Evolutionary conservation across 2,329 filamentous ascomycete species (phyloP), one percentile per base, ranked within the genome.

Genomic region (Arthrobotrys entomopaga): DNA sequence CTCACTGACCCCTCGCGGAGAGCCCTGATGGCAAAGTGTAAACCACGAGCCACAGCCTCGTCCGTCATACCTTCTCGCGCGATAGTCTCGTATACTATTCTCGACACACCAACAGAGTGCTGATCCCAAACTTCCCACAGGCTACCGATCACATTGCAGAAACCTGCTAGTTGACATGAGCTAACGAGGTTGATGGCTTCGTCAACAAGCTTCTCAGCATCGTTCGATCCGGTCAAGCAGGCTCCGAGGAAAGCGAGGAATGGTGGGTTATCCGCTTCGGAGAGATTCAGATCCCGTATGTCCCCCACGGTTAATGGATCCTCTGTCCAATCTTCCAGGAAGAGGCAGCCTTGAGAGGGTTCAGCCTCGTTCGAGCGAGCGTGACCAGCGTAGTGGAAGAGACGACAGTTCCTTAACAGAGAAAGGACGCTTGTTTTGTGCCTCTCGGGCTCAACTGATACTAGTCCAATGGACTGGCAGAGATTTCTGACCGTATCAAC

Each of bases 101-200:
- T 79, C 0, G 81, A 80, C 22, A 81, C 70, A 2, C 81, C 77
- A 0, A 81, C 77, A 58, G 79, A 82, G 2, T 64, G 4, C n/a
- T 29, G 11, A 43, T 43, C 40, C 40, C 11, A 43, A 15, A 43
- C 40, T 16, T 43, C 40, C 40, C 40, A 43, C 11, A 43, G 10
- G 3, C 11, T 43, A 3, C 40, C 40, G 10, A 43, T 43, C 11
- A 43, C 40, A 43, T 43, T 13, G 11, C 40, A 15, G 40, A 43
- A 43, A 16, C 40, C 40, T 2, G 40, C 40, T 13, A 43, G 10
- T 13, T 43, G 40, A 16, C 11, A 43, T 15, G 40, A 43, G 40
- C 40, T 43, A 16, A 43, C 40, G 40, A 43, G 40, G 10, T 43
- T 13, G 40, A 43, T 43, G 3, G 11, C 40, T 16, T 43, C 40